Conservation (phyloP, 2,329 filamentous ascomycete genomes). For the Penicillium griseofulvum region DNA sequence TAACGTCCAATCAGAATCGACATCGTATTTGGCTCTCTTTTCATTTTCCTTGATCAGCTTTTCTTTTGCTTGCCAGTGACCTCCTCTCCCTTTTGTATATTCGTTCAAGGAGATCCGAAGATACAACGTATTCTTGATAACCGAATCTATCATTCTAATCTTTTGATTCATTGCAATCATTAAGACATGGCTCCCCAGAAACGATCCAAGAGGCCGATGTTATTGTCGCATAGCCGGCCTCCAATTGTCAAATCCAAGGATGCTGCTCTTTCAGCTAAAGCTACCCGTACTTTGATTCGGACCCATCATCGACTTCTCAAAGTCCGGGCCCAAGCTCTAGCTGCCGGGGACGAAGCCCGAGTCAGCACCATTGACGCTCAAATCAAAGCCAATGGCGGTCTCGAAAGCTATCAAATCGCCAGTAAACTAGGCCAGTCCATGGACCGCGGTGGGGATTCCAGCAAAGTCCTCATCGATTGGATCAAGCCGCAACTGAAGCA, state of each 20-base stretch:
- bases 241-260: conserved; percentile 39
- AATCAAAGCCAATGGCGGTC: conserved; percentile 57
- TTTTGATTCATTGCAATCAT: not conserved
- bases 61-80: not conserved
- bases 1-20: conserved; percentile 1
- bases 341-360: conserved; percentile 44
- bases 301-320: conserved; percentile 61
- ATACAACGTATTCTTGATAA: too few relatives aligned
- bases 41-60: conserved; percentile 3
- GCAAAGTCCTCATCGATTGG: conserved; percentile 60
- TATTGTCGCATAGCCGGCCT: conserved; percentile 48
- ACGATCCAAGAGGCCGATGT: conserved; percentile 33
- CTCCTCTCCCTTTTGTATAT: not conserved
- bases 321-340: conserved; percentile 51
- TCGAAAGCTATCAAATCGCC: conserved; percentile 60
- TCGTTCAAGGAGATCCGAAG: not conserved
- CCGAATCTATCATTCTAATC: too few relatives aligned
- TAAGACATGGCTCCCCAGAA: conserved; percentile 31
- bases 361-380: conserved; percentile 47
- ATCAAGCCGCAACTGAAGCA: conserved; percentile 37
- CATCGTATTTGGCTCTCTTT: not conserved
- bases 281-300: conserved; percentile 58
- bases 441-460: conserved; percentile 63
- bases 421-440: conserved; percentile 61
- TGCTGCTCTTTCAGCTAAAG: conserved; percentile 53